Evolutionary conservation across 495 filamentous ascomycete species (phyloP).

Genomic region (Penicillium simplicissimum): DNA sequence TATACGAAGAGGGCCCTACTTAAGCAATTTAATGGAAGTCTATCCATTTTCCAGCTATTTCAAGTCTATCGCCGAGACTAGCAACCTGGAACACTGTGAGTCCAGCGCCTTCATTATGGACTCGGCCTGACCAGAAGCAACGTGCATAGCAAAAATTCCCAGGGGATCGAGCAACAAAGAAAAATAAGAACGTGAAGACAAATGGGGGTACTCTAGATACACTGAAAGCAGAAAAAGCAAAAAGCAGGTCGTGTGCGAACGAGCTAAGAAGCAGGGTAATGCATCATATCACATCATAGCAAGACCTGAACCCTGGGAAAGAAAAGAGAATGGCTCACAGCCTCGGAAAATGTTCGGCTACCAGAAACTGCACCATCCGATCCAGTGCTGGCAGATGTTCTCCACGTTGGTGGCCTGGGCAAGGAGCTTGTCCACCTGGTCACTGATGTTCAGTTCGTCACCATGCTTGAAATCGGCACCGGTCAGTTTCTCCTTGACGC

Average conservation of each 20-base stretch:
- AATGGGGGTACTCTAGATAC: slow-evolving; percentile 29
- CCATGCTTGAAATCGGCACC: slow-evolving; percentile 61
- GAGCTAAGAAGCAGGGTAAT: slow-evolving; percentile 8
- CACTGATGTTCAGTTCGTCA: slow-evolving; percentile 81
- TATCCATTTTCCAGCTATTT: not conserved
- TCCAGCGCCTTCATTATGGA: not conserved
- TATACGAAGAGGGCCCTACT: not conserved
- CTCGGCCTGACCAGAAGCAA: not conserved
- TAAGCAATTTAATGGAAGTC: not conserved
- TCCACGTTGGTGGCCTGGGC: slow-evolving; percentile 94
- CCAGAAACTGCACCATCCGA: slow-evolving; percentile 96
- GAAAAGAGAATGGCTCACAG: not conserved
- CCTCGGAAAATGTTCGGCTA: slow-evolving; percentile 33
- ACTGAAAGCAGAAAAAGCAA: slow-evolving; percentile 16
- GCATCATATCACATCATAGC: slow-evolving; percentile 26
- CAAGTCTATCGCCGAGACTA: no score
- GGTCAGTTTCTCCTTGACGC: slow-evolving; percentile 93
- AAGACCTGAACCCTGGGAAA: slow-evolving; percentile 15
- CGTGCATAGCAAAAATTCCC: not conserved
- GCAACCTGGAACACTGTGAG: not conserved
- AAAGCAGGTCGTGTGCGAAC: not conserved
- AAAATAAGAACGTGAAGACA: slow-evolving; percentile 9
- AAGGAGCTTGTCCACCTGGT: slow-evolving; percentile 91
- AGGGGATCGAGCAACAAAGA: not conserved
- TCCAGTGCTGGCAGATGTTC: slow-evolving; percentile 98